Percentiles rank a stretch among this genome's conserved stretches.
Evolutionary conservation across 1,284 basidiomycete genomes (phyloP).

Genomic region (Thecaphora thlaspeos): DNA sequence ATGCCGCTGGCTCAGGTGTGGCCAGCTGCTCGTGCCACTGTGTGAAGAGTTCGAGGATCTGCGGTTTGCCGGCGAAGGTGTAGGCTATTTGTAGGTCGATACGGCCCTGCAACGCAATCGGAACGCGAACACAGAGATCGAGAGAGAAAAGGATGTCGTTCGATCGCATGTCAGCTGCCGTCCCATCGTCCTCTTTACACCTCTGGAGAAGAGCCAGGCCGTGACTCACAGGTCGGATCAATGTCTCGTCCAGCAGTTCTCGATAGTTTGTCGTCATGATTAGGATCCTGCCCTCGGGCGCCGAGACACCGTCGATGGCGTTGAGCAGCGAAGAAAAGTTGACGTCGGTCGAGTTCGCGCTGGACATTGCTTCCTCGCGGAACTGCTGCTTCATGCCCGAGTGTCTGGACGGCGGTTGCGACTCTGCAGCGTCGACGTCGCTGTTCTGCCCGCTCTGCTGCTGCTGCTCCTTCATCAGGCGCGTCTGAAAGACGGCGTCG

Average conservation of each 20-base stretch:
- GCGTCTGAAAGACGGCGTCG: slow-evolving; percentile 1
- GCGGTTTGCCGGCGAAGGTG: slow-evolving; percentile 2
- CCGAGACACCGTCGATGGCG: slow-evolving; percentile 13
- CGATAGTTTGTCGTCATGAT: slow-evolving; percentile 16
- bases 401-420: too few species aligned
- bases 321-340: slow-evolving; percentile 12
- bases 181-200: too few species aligned
- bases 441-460: too few species aligned
- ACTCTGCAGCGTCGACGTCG: too few species aligned
- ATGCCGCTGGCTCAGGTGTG: not conserved
- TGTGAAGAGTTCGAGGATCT: slow-evolving; percentile 9
- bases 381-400: too few species aligned
- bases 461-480: too few species aligned
- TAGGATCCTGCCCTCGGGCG: slow-evolving; percentile 7
- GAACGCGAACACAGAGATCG: not conserved
- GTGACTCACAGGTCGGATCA: slow-evolving; percentile 7
- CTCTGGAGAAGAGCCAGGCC: too few species aligned
- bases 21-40: slow-evolving; percentile 7
- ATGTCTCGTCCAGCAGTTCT: slow-evolving; percentile 8
- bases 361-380: too few species aligned
- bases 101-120: slow-evolving; percentile 1
- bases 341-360: not conserved
- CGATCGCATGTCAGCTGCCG: too few species aligned
- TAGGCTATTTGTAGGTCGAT: slow-evolving; percentile 12
- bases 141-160: not conserved